Base-by-base conservation (phyloP, 225 moss, liverwort and hornwort species). In the Neckera pumila region DNA sequence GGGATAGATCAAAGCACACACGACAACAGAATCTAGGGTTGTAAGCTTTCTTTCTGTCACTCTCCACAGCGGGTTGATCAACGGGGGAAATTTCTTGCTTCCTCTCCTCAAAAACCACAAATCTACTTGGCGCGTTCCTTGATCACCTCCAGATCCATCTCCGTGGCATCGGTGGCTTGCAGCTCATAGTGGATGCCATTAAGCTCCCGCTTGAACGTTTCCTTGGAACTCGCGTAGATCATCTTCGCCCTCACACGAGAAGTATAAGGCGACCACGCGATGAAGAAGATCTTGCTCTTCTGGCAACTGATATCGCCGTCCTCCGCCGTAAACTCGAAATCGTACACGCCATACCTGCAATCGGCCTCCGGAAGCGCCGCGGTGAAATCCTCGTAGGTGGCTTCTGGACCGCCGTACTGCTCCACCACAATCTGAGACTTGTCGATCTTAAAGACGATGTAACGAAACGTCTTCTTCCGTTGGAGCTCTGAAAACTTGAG, bases 251-350 rank as follows among this genome's bases (percentile, higher is more conserved):
- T 94, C 51, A 96, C 95, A 34, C 95, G 93, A 25, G 98, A 93
- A 2, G 81, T 91, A 28, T 90, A 91, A 0, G 98, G 98, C 71
- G 98, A 98, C 98, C 98, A 98, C 65, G 98, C 95, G 49, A 98
- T 98, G 89, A 98, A 98, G 92, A 98, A 97, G 82, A 98, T 98
- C 94, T 98, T 98, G 95, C 98, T 98, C 90, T 97, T 98, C 96
- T 96, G 98, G 92, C 98, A 98, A 91, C 90, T 98, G 90, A 90
- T 90, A 42, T 90, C 88, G 42, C 92, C 92, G 43, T 98, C 98
- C 75, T 95, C 96, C 61, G 96, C 87, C 34, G 92, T 94, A 34
- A 93, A 98, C 76, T 98, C 98, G 90, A 96, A 98, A 74, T 98
- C 98, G 70, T 93, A 98, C 73, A 98, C 96, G 21, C 97, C 98